Evolutionary conservation across 116 monocot species (phyloP), one percentile per base, ranked within the genome.

Genomic region (Iris pallida): DNA sequence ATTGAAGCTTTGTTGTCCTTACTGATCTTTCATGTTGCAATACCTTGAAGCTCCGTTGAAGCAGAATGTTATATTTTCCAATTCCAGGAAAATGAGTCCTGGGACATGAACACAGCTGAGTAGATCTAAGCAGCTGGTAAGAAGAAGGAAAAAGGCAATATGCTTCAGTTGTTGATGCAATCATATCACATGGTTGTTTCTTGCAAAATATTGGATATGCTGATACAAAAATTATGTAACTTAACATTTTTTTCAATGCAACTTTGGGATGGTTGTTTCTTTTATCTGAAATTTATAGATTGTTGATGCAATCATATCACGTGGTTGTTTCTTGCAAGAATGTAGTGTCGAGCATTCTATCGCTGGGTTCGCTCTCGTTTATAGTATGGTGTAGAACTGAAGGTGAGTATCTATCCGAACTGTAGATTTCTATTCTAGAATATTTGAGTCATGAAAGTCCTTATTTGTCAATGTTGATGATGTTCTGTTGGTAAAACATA

Each of bases 131-230:
- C 82, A 48, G 82, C 97, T 68, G 82, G 78, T 14, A 79, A 71
- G 73, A 97, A 92, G 72, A 97, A 97, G 73, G 97, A 97, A 73
- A 87, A 90, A 65, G 97, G 97, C 3, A 97, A 97, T 80, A n/a
- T n/a, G n/a, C n/a, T n/a, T n/a, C n/a, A n/a, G n/a, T 93, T 56
- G 40, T 61, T 16, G 84, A 98, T 61, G 78, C 98, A 17, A 86
- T 98, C 14, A 72, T 98, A 14, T 98, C 98, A 45, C 92, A 97
- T 63, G 97, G 97, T 7, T 97, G 92, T 73, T 97, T 92, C 81
- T 86, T 16, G 92, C 87, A 44, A 73, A 79, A 45, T 90, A 85
- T 66, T 47, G 82, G 87, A 92, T 97, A 75, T 55, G 73, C n/a
- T 47, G 16, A 7, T 47, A 12, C 14, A 41, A 7, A 59, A n/a